Evolutionary conservation across 2,329 filamentous ascomycete species (phyloP).

Genomic region (Neoarthrinium moseri): DNA sequence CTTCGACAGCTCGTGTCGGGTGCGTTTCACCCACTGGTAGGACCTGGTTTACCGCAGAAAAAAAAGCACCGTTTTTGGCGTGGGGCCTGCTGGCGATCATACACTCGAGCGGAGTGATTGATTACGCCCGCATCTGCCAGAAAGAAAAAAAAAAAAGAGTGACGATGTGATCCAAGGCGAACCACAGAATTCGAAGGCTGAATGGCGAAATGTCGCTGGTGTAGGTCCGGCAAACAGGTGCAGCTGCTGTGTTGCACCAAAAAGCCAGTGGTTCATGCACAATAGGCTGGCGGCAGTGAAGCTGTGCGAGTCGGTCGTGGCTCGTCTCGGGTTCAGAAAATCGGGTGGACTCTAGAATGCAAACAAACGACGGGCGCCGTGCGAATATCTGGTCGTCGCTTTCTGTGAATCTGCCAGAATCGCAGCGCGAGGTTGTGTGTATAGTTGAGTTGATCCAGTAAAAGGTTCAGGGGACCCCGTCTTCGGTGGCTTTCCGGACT

Average conservation of each 20-base stretch:
- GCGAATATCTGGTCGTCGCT: not conserved
- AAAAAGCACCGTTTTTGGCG: conserved; percentile 1
- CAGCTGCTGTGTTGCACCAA: conserved; percentile 13
- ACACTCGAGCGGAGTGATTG: not conserved
- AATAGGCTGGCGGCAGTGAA: conserved; percentile 23
- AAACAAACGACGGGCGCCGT: not conserved
- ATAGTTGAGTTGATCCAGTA: no score
- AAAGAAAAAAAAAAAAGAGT: not conserved
- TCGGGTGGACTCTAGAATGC: not conserved
- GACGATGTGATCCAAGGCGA: no score
- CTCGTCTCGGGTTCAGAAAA: not conserved
- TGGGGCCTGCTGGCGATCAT: not conserved
- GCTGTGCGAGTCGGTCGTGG: conserved; percentile 6
- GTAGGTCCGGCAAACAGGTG: not conserved
- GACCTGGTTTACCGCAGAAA: conserved; percentile 14
- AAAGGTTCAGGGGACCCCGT: no score
- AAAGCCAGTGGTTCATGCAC: conserved; percentile 24
- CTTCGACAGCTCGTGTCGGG: conserved; percentile 21
- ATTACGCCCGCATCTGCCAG: not conserved
- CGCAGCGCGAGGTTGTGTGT: no score
- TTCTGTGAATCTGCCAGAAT: not conserved
- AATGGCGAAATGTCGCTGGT: no score
- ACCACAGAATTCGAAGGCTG: no score
- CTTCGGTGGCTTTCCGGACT: no score
- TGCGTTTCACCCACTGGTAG: conserved; percentile 24